Conservation (phyloP, 1,284 basidiomycete genomes). For the Neonothopanus nambi region DNA sequence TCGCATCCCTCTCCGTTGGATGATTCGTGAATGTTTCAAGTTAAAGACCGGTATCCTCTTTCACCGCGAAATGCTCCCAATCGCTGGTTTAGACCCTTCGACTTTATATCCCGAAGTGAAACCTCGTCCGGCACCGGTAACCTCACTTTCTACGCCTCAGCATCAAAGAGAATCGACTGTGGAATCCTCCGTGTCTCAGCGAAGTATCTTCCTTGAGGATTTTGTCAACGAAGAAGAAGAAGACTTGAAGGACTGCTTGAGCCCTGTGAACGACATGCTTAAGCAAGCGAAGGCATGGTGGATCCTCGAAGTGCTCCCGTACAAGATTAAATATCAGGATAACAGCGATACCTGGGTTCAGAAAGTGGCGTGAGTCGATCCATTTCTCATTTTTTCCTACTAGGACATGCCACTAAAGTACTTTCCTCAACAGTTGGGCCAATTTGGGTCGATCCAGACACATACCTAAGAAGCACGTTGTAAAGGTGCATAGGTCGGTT, state of each 20-base stretch:
- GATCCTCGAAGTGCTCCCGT: conserved; percentile 51
- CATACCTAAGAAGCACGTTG: conserved; percentile 38
- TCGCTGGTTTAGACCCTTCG: conserved; percentile 48
- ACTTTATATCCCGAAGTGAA: conserved; percentile 35
- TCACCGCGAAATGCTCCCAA: conserved; percentile 45
- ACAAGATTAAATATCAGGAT: conserved; percentile 39
- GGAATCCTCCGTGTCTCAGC: conserved; percentile 17
- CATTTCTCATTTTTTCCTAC: background rate
- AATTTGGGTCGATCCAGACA: conserved; percentile 46
- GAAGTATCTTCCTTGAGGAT: background rate
- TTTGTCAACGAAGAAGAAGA: conserved; percentile 44
- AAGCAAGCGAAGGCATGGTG: conserved; percentile 47
- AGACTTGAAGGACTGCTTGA: conserved; percentile 51
- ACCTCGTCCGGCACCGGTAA: conserved; percentile 32
- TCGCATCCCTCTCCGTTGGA: conserved; percentile 55
- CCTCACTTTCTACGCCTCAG: conserved; percentile 40
- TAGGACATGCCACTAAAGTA: background rate
- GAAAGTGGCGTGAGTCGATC: conserved; percentile 5
- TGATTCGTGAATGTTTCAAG: conserved; percentile 56
- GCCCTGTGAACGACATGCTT: conserved; percentile 55
- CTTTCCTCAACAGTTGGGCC: conserved; percentile 23
- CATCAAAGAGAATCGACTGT: conserved; percentile 31
- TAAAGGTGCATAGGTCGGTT: conserved; percentile 51
- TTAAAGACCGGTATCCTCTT: conserved; percentile 53
- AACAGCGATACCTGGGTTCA: conserved; percentile 33